These are phyloP conservation scores for Penicillium mononematosum DNA, from an alignment of 495 filamentous ascomycete genomes.

Conservation along the genomic window DNA sequence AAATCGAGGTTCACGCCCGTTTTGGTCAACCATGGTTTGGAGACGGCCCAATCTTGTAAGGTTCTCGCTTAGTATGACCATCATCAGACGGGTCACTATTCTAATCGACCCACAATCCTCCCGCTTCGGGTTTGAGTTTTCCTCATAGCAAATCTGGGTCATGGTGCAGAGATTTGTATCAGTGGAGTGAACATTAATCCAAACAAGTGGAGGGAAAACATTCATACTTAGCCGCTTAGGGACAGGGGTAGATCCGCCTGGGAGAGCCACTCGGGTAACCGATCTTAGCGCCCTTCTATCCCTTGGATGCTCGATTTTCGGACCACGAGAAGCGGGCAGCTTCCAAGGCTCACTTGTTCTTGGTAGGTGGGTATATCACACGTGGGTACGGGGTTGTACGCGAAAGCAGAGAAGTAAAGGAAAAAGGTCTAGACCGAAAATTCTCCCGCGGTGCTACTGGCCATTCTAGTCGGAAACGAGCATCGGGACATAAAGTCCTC, in stretches of 20 bases:
- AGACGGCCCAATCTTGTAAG: not conserved
- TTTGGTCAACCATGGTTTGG: not conserved
- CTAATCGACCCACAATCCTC: not conserved
- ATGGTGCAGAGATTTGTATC: not conserved
- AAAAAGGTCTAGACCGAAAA: not conserved
- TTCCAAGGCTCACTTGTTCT: not conserved
- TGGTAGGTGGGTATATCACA: not conserved
- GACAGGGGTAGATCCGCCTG: constrained; percentile 25
- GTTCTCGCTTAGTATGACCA: not conserved
- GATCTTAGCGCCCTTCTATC: constrained; percentile 19
- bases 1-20: not conserved
- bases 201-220: not conserved
- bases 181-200: not conserved
- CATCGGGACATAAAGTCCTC: not conserved
- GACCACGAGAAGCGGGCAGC: not conserved
- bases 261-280: constrained; percentile 14
- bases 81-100: not conserved
- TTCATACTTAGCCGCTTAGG: not conserved
- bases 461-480: not conserved
- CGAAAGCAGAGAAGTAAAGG: not conserved
- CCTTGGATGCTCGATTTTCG: not conserved
- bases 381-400: not conserved
- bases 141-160: not conserved
- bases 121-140: not conserved
- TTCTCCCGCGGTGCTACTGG: not conserved